Conservation (phyloP, 495 filamentous ascomycete genomes). For the Penicillium bialowiezense region DNA sequence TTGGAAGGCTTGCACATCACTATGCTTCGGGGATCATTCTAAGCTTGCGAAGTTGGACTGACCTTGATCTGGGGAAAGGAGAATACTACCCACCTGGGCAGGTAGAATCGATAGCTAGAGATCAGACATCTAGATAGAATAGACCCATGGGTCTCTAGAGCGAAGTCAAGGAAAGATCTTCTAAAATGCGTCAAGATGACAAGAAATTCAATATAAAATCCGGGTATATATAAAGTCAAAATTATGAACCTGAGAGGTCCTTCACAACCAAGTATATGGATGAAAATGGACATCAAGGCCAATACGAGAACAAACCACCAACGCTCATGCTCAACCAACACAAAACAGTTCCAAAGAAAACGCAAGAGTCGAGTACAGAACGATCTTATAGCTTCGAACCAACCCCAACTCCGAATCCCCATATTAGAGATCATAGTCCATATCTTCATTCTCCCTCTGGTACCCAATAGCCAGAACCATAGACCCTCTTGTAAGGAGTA, state of each 20-base stretch:
- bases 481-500: neutral
- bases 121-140: no score
- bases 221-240: constrained; percentile 23
- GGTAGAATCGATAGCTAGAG: no score
- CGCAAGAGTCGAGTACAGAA: constrained; percentile 5
- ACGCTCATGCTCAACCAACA: constrained; percentile 20
- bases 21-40: no score
- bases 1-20: no score
- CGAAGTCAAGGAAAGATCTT: no score
- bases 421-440: neutral
- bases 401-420: neutral
- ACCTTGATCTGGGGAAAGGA: no score
- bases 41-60: no score
- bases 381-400: neutral
- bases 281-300: neutral
- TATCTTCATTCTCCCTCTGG: neutral
- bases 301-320: constrained; percentile 6
- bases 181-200: no score
- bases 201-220: constrained; percentile 1
- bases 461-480: constrained; percentile 2
- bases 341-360: constrained; percentile 2
- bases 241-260: neutral
- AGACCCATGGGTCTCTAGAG: no score
- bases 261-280: neutral
- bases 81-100: no score